Evolutionary conservation across 345 rosid species (phyloP), one percentile per base, ranked within the genome.

Genomic region (Balakata baccata): DNA sequence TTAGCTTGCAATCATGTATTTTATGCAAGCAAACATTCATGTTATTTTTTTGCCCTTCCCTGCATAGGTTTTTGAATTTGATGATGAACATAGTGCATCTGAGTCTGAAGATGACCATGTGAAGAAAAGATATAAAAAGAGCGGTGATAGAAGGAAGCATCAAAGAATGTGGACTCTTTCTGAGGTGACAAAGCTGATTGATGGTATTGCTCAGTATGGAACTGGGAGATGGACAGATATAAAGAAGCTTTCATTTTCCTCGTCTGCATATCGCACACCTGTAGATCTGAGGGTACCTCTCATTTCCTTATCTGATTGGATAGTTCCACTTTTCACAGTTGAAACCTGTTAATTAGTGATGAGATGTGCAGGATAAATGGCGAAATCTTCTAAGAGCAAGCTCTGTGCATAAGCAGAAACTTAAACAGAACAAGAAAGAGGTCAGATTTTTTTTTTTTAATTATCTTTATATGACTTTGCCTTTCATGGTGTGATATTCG

Each of bases 161-260:
- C 95, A 94, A 85, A 90, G 86, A 75, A 79, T 88, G 94, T 92
- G 97, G 98, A 87, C 97, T 46, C 79, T 81, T 80, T 77, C 84
- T 0, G 97, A 94, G 78, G 97, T 94, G 79, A 79, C 81, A 65
- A 90, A 87, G 77, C 78, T 94, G 82, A 79, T 92, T 80, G 92
- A 94, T 81, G 98, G 98, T 51, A 88, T 94, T 78, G 81, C 93
- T 80, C 83, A 85, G 70, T 89, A 75, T 76, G 98, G 97, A 82
- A 92, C 89, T 74, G 97, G 97, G 57, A 87, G 84, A 84, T 94
- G 98, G 98, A 94, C 97, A 0, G 95, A 89, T 78, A 92, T 94
- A 80, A 89, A 92, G 82, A 88, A 88, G 75, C 81, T 78, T 54
- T 80, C 86, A 74, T 92, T 94, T 77, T 73, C 85, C 37, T 84